phyloP scores from a whole-genome alignment of 208 protist genomes.

The Leishmania lainsoni region DNA sequence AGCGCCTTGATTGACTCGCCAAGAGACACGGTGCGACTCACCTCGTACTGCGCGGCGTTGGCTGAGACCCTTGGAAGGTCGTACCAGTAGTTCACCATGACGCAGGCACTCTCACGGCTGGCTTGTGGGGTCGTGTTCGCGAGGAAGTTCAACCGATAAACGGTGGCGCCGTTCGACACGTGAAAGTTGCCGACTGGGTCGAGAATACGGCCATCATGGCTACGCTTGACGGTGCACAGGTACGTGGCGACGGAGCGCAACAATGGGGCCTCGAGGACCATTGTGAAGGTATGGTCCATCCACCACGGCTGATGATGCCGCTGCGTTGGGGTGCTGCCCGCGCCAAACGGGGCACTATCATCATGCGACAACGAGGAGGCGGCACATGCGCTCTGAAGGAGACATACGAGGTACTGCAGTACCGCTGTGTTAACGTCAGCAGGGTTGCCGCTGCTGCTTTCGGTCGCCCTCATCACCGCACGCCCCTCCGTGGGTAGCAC shows the following conservation, averaged over 20 bases:
- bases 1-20: slow-evolving; percentile 48
- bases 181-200: slow-evolving; percentile 91
- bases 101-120: slow-evolving; percentile 70
- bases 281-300: slow-evolving; percentile 56
- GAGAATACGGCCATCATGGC: slow-evolving; percentile 44
- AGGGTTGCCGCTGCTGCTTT: not conserved
- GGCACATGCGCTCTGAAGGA: slow-evolving; percentile 9
- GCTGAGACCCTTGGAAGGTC: slow-evolving; percentile 46
- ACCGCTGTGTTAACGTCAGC: slow-evolving; percentile 12
- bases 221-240: slow-evolving; percentile 58
- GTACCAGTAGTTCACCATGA: slow-evolving; percentile 93
- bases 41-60: slow-evolving; percentile 63
- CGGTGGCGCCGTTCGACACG: slow-evolving; percentile 82
- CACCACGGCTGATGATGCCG: slow-evolving; percentile 43
- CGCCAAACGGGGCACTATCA: not conserved
- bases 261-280: slow-evolving; percentile 56
- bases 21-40: slow-evolving; percentile 47
- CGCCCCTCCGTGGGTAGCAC: slow-evolving; percentile 7
- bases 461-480: not conserved
- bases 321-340: not conserved
- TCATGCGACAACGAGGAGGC: not conserved
- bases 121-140: slow-evolving; percentile 68
- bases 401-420: slow-evolving; percentile 25
- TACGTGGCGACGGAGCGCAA: slow-evolving; percentile 75
- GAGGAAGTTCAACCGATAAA: slow-evolving; percentile 77